phyloP scores from a whole-genome alignment of 208 protist species.

The Lotmaria passim region DNA sequence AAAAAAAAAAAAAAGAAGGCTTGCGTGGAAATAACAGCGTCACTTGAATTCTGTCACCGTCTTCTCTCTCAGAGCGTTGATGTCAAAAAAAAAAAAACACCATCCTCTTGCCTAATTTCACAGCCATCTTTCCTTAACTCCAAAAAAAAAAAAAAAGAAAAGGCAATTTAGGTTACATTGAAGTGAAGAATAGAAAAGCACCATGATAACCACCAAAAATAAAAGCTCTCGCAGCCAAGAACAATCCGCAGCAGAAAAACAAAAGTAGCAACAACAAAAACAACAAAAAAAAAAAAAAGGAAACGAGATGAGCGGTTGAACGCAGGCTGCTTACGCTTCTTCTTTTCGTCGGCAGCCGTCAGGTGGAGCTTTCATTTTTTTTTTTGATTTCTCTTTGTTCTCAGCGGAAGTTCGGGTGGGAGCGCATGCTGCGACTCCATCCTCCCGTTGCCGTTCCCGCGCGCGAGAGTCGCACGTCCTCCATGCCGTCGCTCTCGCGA shows the following conservation, averaged over 20 bases:
- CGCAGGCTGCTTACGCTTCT: neutral
- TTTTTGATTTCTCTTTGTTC: constrained; percentile 14
- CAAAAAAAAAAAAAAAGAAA: no score
- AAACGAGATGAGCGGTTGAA: neutral
- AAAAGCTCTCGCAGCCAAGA: no score
- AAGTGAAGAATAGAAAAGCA: no score
- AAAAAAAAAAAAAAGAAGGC: neutral
- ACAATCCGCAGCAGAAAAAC: neutral
- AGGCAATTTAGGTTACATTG: no score
- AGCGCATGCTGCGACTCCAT: constrained; percentile 75
- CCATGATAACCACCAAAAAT: no score
- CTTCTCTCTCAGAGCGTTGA: no score
- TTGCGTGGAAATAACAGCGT: no score
- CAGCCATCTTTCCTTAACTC: no score
- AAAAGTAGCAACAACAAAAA: neutral
- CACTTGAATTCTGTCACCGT: no score
- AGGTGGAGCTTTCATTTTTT: neutral
- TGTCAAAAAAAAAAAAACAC: no score
- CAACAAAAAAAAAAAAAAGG: neutral
- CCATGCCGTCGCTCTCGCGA: constrained; percentile 88
- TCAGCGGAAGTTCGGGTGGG: constrained; percentile 78
- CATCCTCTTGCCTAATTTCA: no score
- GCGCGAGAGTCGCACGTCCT: constrained; percentile 81
- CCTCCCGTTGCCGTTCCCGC: constrained; percentile 77
- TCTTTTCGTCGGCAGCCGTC: neutral